These are phyloP conservation scores for Micractinium sp. DNA, from an alignment of 139 green algal species.

Conservation along the genomic window DNA sequence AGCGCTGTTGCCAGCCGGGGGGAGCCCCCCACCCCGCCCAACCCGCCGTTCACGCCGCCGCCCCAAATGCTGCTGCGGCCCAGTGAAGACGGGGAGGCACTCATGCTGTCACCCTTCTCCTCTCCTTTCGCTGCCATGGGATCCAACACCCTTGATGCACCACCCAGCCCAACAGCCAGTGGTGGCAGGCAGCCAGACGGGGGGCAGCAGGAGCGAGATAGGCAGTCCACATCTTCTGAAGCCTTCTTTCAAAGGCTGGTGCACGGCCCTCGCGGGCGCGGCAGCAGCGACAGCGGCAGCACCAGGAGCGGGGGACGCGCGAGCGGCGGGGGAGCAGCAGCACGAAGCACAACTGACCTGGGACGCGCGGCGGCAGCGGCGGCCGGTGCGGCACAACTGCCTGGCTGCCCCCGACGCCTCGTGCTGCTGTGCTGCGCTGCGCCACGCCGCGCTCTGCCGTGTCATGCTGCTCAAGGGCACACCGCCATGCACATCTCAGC, in stretches of 20 bases:
- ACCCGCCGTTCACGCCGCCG: neutral
- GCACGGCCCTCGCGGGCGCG: neutral
- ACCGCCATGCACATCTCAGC: too few relatives aligned
- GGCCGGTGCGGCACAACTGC: too few relatives aligned
- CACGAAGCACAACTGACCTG: too few relatives aligned
- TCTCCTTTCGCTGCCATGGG: neutral
- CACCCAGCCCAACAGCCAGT: neutral
- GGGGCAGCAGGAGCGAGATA: neutral
- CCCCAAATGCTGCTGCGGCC: too few relatives aligned
- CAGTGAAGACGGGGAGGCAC: neutral
- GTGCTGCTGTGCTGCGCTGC: too few relatives aligned
- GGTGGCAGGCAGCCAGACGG: neutral
- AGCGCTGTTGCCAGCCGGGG: neutral
- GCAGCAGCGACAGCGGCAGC: too few relatives aligned
- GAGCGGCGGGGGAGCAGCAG: too few relatives aligned
- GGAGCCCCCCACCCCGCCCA: neutral
- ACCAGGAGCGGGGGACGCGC: neutral
- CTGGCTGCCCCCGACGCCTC: too few relatives aligned
- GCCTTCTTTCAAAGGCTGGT: neutral
- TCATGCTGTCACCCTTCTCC: constrained; percentile 18
- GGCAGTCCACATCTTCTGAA: neutral
- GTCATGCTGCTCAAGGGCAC: too few relatives aligned
- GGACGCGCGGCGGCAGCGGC: too few relatives aligned
- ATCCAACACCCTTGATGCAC: neutral
- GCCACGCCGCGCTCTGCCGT: too few relatives aligned